phyloP scores from a whole-genome alignment of 805 yeast species.

The Suhomyces vadensis region DNA sequence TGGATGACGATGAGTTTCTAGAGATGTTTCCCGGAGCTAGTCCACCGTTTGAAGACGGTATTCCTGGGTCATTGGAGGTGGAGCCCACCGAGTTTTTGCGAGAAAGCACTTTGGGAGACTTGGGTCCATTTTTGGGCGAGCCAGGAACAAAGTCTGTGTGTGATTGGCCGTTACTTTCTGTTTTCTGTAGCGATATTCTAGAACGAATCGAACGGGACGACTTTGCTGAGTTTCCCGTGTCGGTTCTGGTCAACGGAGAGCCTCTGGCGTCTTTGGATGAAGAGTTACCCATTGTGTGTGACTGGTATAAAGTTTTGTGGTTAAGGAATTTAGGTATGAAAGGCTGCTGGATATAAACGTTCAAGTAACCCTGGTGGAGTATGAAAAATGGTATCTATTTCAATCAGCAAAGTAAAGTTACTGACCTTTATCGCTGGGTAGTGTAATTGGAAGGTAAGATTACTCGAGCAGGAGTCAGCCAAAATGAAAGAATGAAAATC shows the following conservation, averaged over 20 bases:
- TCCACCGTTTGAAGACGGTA: constrained; percentile 8
- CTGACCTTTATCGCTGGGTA: no score
- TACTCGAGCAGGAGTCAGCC: background rate
- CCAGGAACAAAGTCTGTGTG: constrained; percentile 14
- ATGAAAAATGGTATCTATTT: no score
- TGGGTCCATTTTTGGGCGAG: constrained; percentile 23
- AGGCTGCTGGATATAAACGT: no score
- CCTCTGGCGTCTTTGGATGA: constrained; percentile 42
- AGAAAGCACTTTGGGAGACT: constrained; percentile 31
- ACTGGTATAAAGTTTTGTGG: background rate
- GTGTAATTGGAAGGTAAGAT: no score
- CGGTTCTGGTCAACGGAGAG: constrained; percentile 53
- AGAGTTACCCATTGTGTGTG: constrained; percentile 49
- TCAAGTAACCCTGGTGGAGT: no score
- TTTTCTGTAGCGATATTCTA: constrained; percentile 26
- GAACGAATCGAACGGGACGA: constrained; percentile 50
- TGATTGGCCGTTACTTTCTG: constrained; percentile 17
- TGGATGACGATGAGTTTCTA: constrained; percentile 10
- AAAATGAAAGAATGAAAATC: background rate
- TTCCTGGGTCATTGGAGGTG: constrained; percentile 20
- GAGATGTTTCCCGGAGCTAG: constrained; percentile 6
- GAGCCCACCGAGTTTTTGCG: constrained; percentile 28
- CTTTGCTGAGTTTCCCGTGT: constrained; percentile 52
- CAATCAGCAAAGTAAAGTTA: no score
- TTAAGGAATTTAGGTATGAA: no score